Base-by-base conservation (phyloP, 164 flowering plant genomes). In the Aristolochia contorta region DNA sequence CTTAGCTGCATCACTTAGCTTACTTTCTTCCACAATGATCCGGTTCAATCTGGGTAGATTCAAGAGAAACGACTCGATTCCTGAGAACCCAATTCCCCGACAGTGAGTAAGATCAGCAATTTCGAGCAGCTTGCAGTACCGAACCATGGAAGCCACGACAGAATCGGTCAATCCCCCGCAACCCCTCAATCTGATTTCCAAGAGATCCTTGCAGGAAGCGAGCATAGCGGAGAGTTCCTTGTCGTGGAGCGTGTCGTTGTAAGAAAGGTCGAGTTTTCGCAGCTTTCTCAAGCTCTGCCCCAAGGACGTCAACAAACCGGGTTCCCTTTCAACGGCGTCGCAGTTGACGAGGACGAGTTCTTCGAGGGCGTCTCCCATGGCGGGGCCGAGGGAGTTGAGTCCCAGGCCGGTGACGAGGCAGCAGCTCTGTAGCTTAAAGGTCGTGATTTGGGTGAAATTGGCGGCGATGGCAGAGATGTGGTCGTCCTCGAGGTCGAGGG, bases 351-450 rank as follows among this genome's bases (percentile, higher is more conserved):
- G 65, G 0, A 80, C 80, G 30, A 91, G 69, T 63, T 91, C 96
- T 65, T 79, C 78, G 41, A 91, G 86, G 13, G 54, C 55, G 16
- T 55, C 16, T 24, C 71, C 51, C 69, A 78, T 18, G 41, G 81
- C 77, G 1, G 66, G 56, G 20, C 75, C 80, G 16, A 84, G 65
- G 16, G 64, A 58, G 57, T 66, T 79, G 5, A 86, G 77, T 4
- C 89, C 91, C 32, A 81, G 81, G 21, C 96, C 96, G 4, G 77
- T 86, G 16, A 88, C 79, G 24, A 91, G 78, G 67, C 88, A 88
- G 54, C 97, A 91, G 45, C 94, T 91, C 63, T 83, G 84, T 14
- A 91, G 75, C 65, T 82, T 54, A 12, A 91, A 72, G 68, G 71
- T 71, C 12, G 61, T 58, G 14, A 91, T 73, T n/a, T 61, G 64